Conservation (phyloP, 805 yeast species). For the Ogataea polymorpha region DNA sequence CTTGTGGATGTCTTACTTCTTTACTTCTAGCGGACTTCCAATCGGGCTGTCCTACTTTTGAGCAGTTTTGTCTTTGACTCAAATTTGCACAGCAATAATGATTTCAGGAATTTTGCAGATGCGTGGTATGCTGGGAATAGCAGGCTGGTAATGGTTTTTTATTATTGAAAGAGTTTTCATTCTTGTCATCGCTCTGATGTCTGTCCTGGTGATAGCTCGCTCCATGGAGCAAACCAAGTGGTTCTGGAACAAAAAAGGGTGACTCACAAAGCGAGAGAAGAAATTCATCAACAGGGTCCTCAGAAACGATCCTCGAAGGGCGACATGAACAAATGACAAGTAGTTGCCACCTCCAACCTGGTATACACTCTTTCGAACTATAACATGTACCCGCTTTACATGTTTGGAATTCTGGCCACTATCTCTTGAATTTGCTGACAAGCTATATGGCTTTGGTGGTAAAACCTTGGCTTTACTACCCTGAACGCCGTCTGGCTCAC, state of each 20-base stretch:
- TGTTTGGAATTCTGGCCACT: slow-evolving; percentile 38
- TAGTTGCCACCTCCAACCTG: slow-evolving; percentile 38
- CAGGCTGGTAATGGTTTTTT: slow-evolving; percentile 34
- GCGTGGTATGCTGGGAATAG: slow-evolving; percentile 23
- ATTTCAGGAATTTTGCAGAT: slow-evolving; percentile 20
- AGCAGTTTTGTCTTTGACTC: slow-evolving; percentile 35
- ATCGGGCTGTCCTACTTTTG: slow-evolving; percentile 15
- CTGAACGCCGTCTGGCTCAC: slow-evolving; percentile 30
- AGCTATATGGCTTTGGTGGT: slow-evolving; percentile 46
- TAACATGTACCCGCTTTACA: slow-evolving; percentile 50
- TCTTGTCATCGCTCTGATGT: slow-evolving; percentile 31
- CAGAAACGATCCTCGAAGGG: slow-evolving; percentile 58
- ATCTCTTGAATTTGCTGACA: slow-evolving; percentile 34
- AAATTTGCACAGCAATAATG: slow-evolving; percentile 19
- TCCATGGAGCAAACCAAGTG: slow-evolving; percentile 38
- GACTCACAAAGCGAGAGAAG: slow-evolving; percentile 48
- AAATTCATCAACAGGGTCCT: slow-evolving; percentile 50
- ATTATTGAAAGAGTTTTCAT: slow-evolving; percentile 32
- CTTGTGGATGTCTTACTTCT: slow-evolving; percentile 17
- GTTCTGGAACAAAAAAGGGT: slow-evolving; percentile 15
- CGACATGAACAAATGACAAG: slow-evolving; percentile 57
- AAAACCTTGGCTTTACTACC: slow-evolving; percentile 42
- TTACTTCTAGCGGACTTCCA: slow-evolving; percentile 15
- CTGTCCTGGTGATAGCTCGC: slow-evolving; percentile 21
- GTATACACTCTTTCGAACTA: slow-evolving; percentile 41